phyloP scores from a whole-genome alignment of 106 monocot genomes.

The Triglochin maritima region DNA sequence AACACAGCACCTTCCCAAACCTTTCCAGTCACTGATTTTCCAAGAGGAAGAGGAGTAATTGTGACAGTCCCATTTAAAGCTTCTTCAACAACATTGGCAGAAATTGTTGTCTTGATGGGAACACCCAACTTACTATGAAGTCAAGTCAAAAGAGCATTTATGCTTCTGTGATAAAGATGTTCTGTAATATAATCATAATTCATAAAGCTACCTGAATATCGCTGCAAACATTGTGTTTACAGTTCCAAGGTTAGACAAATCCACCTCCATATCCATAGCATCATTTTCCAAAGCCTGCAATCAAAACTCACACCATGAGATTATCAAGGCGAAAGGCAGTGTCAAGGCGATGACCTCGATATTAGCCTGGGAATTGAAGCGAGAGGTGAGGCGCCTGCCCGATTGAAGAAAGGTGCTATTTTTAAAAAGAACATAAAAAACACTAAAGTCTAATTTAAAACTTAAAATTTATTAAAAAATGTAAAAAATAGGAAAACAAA shows the following conservation, averaged over 20 bases:
- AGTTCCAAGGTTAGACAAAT: conserved; percentile 93
- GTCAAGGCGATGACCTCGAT: too few relatives aligned
- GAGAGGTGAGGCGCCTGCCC: too few relatives aligned
- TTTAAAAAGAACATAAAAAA: too few relatives aligned
- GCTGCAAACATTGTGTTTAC: conserved; percentile 97
- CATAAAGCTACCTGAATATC: conserved; percentile 61
- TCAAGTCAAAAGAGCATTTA: neutral
- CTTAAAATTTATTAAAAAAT: too few relatives aligned
- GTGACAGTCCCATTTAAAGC: conserved; percentile 92
- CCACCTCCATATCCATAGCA: conserved; percentile 96
- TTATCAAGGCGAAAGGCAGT: too few relatives aligned
- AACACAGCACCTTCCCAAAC: conserved; percentile 14
- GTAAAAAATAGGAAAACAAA: too few relatives aligned
- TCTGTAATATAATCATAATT: neutral
- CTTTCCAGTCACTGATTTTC: conserved; percentile 75
- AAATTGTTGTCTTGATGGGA: conserved; percentile 88
- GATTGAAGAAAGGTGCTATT: too few relatives aligned
- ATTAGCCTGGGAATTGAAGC: too few relatives aligned
- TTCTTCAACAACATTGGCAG: conserved; percentile 87
- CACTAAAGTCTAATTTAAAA: too few relatives aligned
- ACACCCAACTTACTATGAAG: conserved; percentile 85
- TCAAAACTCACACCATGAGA: too few relatives aligned
- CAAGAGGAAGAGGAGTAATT: conserved; percentile 87
- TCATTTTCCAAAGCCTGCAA: conserved; percentile 71
- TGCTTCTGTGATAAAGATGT: neutral